Percentiles rank a stretch among this genome's conserved stretches.
Conservation (phyloP, 2,329 filamentous ascomycete genomes). For the Amylocarpus encephaloides region DNA sequence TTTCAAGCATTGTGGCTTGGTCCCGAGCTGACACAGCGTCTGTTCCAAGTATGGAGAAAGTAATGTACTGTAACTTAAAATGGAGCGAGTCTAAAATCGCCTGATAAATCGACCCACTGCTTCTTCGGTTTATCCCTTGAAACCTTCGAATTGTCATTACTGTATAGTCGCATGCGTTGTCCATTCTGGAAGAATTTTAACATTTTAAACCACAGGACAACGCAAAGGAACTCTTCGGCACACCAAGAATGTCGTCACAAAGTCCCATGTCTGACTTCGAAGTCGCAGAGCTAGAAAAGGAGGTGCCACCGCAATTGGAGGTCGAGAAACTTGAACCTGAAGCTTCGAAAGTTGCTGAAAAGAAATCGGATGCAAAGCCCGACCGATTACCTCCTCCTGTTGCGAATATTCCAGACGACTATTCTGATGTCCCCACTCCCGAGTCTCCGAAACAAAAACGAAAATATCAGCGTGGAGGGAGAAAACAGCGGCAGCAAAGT, state of each 20-base stretch:
- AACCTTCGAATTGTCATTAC: too few relatives aligned
- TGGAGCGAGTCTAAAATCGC: background rate
- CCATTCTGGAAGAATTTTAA: background rate
- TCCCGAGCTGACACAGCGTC: background rate
- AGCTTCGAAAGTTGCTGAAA: background rate
- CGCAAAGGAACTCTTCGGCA: background rate
- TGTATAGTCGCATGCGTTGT: background rate
- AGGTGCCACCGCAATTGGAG: background rate
- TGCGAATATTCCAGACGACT: conserved; percentile 5
- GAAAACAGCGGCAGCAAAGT: conserved; percentile 7
- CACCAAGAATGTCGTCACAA: background rate
- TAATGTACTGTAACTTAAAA: background rate
- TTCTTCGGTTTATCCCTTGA: too few relatives aligned
- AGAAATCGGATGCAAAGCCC: background rate
- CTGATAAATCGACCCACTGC: background rate
- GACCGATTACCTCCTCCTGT: conserved; percentile 1
- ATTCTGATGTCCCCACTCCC: conserved; percentile 14
- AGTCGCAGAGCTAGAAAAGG: conserved; percentile 1
- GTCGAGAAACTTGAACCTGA: background rate
- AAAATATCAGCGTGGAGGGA: conserved; percentile 13
- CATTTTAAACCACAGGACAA: background rate
- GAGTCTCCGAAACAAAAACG: conserved; percentile 4
- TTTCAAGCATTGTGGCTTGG: too few relatives aligned
- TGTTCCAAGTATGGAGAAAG: background rate
- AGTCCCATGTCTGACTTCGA: conserved; percentile 2